phyloP scores from a whole-genome alignment of 73 alveolate species.

The Durusdinium trenchii region DNA sequence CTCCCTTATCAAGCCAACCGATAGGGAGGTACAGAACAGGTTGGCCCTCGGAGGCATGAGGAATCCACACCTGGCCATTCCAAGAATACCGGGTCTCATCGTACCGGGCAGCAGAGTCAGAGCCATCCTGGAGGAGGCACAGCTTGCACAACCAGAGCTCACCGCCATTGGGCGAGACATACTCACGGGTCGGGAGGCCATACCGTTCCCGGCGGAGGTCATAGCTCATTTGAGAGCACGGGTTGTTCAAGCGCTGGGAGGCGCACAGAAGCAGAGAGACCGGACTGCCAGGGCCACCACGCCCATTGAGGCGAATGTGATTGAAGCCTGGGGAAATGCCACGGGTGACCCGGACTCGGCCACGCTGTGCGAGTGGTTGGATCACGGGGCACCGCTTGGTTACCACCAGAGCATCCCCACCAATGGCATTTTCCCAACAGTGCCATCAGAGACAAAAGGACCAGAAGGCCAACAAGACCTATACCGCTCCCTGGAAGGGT shows the following conservation, averaged over 20 bases:
- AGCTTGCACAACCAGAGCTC: neutral
- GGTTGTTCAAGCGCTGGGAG: neutral
- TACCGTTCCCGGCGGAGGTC: neutral
- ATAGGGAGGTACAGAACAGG: slow-evolving; percentile 14
- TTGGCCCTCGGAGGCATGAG: slow-evolving; percentile 7
- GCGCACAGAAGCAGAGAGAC: too few species aligned
- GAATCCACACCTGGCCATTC: neutral
- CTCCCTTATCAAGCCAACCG: neutral
- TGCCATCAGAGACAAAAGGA: neutral
- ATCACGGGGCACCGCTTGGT: neutral
- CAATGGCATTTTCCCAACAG: neutral
- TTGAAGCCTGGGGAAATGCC: neutral
- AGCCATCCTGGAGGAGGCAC: neutral
- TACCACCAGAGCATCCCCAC: neutral
- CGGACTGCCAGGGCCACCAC: neutral
- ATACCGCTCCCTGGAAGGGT: neutral
- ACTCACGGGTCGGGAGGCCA: neutral
- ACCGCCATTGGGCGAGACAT: neutral
- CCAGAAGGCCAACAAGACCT: neutral
- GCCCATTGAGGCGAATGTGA: neutral
- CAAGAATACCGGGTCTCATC: neutral
- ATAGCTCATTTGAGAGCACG: neutral
- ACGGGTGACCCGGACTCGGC: slow-evolving; percentile 9
- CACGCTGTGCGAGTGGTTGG: neutral
- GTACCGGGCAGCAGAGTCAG: neutral